Percentiles rank a stretch among this genome's conserved stretches.
Evolutionary conservation across 2,329 filamentous ascomycete genomes (phyloP).

Genomic region (Sporothrix mexicana): DNA sequence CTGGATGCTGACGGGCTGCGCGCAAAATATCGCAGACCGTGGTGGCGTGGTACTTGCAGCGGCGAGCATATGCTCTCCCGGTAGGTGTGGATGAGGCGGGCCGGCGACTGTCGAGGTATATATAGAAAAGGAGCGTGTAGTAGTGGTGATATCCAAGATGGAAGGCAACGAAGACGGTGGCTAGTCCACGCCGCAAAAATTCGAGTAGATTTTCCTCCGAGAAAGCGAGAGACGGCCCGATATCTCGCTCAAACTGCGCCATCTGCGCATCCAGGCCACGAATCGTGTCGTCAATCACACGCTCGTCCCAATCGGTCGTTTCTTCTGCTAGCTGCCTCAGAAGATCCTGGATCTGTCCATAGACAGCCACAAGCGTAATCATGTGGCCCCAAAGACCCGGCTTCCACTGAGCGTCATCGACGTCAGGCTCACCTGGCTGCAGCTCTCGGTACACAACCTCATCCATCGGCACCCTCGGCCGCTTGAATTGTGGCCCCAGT

Average conservation of each 20-base stretch:
- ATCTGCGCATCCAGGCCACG: background rate
- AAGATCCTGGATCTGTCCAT: background rate
- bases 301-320: background rate
- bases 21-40: background rate
- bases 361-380: background rate
- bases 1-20: background rate
- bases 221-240: background rate
- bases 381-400: background rate
- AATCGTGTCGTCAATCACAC: background rate
- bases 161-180: background rate
- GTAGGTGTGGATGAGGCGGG: too few relatives aligned
- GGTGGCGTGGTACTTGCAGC: background rate
- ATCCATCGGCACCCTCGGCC: background rate
- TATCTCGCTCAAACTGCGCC: background rate
- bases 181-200: background rate
- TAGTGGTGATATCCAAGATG: slow-evolving; percentile 5
- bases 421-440: background rate
- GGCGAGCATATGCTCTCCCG: background rate
- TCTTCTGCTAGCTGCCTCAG: background rate
- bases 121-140: background rate
- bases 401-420: background rate
- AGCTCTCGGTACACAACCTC: background rate
- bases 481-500: background rate
- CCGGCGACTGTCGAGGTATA: background rate
- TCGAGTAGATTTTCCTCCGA: background rate